Base-by-base conservation (phyloP, 148 eudicot species). In the Rhododendron ferrugineum region DNA sequence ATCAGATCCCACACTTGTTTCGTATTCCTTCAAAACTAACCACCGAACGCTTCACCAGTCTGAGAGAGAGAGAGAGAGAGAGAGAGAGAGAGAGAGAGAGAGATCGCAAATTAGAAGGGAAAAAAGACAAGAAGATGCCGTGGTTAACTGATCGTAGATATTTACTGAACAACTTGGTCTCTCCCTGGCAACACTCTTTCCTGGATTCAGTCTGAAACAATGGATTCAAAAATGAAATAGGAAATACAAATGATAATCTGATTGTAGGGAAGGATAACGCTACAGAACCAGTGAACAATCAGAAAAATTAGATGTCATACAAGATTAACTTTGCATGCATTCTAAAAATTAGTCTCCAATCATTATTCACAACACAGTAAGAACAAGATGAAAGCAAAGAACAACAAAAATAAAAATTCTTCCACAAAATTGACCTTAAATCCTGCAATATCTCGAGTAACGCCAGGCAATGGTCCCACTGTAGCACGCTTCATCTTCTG, bases 401-500 rank as follows among this genome's bases (percentile, higher is more conserved):
- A 62, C 10, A 32, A 77, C 28, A 23, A 16, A 37, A 58, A 10
- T 6, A 16, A 62, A 40, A 13, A 40, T 23, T 40, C 13, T 16
- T 62, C 40, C 20, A 58, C 3, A 20, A 47, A 46, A 85, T 83
- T 80, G 46, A 95, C 99, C 96, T 94, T 95, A 89, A 83, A 97
- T 84, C 99, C 99, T n/a, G 98, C 98, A 92, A 97, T 97, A 92
- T 97, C 99, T 86, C 93, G 99, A 74, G 99, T 97, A 87, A 97
- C 99, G 88, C 99, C 99, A 88, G 99, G 99, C 89, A 97, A 87
- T 75, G 99, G 99, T 70, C 99, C 99, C 85, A 97, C 99, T 9
- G 90, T 94, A 78, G 98, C 98, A 81, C 95, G 93, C 87, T 97
- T 97, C 82, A 73, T 91, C 90, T 87, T 95, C 86, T 87, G 91